Percentiles rank a stretch among this genome's conserved stretches.
phyloP scores from a whole-genome alignment of 148 eudicot genomes.

The Cornus florida region DNA sequence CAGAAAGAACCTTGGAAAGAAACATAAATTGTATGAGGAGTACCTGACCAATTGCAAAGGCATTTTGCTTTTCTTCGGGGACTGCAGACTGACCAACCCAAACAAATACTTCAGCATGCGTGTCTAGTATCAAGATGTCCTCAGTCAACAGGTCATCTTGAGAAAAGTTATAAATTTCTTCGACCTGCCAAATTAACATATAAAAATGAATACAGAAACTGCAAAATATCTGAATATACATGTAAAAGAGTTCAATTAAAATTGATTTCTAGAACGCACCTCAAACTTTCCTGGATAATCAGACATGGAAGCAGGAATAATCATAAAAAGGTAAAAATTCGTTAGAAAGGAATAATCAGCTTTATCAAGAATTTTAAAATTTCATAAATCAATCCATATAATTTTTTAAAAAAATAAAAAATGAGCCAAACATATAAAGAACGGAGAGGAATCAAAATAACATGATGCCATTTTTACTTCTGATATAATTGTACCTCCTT shows the following conservation, averaged over 20 bases:
- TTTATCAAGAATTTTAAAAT: not conserved
- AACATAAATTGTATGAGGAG: conserved; percentile 8
- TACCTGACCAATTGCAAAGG: conserved; percentile 92
- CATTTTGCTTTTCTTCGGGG: conserved; percentile 83
- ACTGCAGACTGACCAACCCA: conserved; percentile 97
- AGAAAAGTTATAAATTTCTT: conserved; percentile 86
- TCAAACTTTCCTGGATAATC: conserved; percentile 77
- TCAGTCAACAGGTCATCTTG: conserved; percentile 98
- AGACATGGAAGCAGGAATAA: conserved; percentile 25
- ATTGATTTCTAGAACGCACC: conserved; percentile 45
- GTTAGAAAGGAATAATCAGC: conserved; percentile 23
- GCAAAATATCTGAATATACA: not conserved
- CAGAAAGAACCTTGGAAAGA: not conserved
- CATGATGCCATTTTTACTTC: not conserved
- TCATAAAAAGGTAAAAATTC: conserved; percentile 13
- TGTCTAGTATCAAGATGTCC: conserved; percentile 89
- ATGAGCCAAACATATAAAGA: not conserved
- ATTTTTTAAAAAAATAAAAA: not conserved
- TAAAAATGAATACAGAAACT: not conserved
- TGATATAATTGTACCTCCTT: conserved; percentile 47
- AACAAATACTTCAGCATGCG: conserved; percentile 89
- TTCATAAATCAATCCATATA: not conserved
- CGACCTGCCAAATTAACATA: conserved; percentile 51
- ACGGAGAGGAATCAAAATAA: not conserved
- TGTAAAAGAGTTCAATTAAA: not conserved